Percentiles rank a stretch among this genome's conserved stretches.
These are phyloP conservation scores for Lasiosphaeriaceae sp. DNA, from an alignment of 495 filamentous ascomycete genomes.

Conservation along the genomic window DNA sequence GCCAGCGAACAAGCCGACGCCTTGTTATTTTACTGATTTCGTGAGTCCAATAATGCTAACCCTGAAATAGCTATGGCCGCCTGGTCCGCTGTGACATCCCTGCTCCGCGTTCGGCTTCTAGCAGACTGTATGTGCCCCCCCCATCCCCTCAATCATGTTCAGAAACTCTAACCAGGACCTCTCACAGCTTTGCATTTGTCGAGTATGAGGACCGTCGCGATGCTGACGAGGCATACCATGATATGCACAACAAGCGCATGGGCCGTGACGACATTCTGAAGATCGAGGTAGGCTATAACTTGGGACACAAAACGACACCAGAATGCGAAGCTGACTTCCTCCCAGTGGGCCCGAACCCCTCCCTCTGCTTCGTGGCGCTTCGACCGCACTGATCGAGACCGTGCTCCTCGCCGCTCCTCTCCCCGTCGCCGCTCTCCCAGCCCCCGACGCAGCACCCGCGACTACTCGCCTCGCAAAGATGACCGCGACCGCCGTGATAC, in stretches of 20 bases:
- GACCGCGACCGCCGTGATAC: slow-evolving; percentile 64
- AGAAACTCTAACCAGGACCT: slow-evolving; percentile 2
- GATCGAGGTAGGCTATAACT: slow-evolving; percentile 68
- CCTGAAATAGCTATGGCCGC: slow-evolving; percentile 77
- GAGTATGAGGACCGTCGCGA: slow-evolving; percentile 99
- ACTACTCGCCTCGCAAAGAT: slow-evolving; percentile 88
- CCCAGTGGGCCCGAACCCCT: slow-evolving; percentile 94
- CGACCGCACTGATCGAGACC: slow-evolving; percentile 54
- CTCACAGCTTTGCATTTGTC: slow-evolving; percentile 88
- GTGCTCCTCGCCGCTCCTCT: slow-evolving; percentile 59
- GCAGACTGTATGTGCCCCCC: slow-evolving; percentile 75
- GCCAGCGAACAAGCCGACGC: slow-evolving; percentile 21
- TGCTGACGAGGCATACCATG: slow-evolving; percentile 98
- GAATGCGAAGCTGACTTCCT: slow-evolving; percentile 14
- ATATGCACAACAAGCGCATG: slow-evolving; percentile 99
- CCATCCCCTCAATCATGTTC: neutral
- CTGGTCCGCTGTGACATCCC: slow-evolving; percentile 99
- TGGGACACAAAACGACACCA: neutral
- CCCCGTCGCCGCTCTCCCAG: slow-evolving; percentile 75
- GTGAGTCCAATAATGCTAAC: slow-evolving; percentile 34
- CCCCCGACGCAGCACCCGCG: slow-evolving; percentile 69
- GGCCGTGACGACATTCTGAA: slow-evolving; percentile 94
- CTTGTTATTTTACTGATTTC: slow-evolving; percentile 7
- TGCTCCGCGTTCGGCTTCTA: slow-evolving; percentile 85
- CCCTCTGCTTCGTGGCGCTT: slow-evolving; percentile 99